Evolutionary conservation across 2,329 filamentous ascomycete genomes (phyloP).

Genomic region (Coniochaeta hoffmannii): DNA sequence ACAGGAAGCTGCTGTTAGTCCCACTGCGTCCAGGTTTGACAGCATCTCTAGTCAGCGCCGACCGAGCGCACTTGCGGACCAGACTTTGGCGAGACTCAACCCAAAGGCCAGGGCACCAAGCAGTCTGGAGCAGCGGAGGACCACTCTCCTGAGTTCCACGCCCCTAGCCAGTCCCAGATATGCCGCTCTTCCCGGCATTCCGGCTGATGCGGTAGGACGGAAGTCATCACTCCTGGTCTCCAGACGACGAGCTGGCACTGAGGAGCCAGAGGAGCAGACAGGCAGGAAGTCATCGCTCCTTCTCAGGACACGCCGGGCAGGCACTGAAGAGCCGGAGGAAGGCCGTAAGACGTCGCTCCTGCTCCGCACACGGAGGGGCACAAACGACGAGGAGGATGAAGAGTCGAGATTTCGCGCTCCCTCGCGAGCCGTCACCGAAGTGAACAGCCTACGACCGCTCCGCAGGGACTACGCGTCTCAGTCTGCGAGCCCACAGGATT

Average conservation of each 20-base stretch:
- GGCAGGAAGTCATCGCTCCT: constrained; percentile 42
- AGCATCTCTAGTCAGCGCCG: constrained; percentile 29
- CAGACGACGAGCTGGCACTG: constrained; percentile 37
- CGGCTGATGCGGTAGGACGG: constrained; percentile 34
- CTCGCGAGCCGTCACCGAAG: constrained; percentile 52
- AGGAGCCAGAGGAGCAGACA: constrained; percentile 37
- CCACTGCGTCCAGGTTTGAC: constrained; percentile 8
- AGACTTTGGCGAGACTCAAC: constrained; percentile 24
- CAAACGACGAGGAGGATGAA: constrained; percentile 41
- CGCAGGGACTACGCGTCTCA: constrained; percentile 33
- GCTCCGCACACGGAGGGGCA: constrained; percentile 36
- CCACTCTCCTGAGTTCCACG: constrained; percentile 36
- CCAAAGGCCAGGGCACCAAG: constrained; percentile 34
- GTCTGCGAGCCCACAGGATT: neutral
- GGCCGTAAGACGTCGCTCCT: constrained; percentile 36
- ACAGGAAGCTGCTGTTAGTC: constrained; percentile 11
- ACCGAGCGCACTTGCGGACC: constrained; percentile 33
- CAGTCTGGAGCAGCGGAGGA: constrained; percentile 46
- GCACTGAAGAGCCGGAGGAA: constrained; percentile 39
- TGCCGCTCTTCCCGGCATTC: constrained; percentile 28
- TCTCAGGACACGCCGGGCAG: constrained; percentile 35
- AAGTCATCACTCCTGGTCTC: constrained; percentile 43
- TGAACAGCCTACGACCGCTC: constrained; percentile 27
- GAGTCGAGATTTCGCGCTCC: constrained; percentile 45
- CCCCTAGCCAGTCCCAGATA: constrained; percentile 38